Evolutionary conservation across 1,284 basidiomycete genomes (phyloP).

Genomic region (Boletus mariae): DNA sequence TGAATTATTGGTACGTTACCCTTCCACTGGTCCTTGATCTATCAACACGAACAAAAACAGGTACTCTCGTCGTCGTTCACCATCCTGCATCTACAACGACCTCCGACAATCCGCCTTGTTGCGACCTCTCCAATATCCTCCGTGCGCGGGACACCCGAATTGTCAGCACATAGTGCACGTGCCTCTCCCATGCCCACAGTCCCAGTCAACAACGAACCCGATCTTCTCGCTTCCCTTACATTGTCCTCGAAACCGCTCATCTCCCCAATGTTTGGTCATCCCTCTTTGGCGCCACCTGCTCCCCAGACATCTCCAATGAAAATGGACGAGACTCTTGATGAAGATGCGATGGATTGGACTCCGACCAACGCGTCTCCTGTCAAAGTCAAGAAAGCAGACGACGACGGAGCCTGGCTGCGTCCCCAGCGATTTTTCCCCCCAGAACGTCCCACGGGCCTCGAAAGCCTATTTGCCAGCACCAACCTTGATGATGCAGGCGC

Average conservation of each 20-base stretch:
- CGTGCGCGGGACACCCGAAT: conserved; percentile 36
- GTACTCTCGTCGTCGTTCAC: conserved; percentile 46
- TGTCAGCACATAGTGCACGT: conserved; percentile 18
- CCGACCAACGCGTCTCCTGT: conserved; percentile 43
- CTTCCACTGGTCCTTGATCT: conserved; percentile 1
- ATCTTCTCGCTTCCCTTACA: conserved; percentile 58
- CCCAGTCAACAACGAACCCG: conserved; percentile 44
- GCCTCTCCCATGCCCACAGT: conserved; percentile 26
- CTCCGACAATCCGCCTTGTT: conserved; percentile 64
- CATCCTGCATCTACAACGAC: conserved; percentile 56
- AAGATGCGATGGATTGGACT: conserved; percentile 68
- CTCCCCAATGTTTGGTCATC: conserved; percentile 61
- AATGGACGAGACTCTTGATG: conserved; percentile 35
- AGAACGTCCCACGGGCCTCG: conserved; percentile 73
- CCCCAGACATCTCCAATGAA: conserved; percentile 17
- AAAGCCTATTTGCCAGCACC: conserved; percentile 66
- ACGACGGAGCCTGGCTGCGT: conserved; percentile 50
- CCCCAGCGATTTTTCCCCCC: conserved; percentile 74
- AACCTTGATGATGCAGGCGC: conserved; percentile 47
- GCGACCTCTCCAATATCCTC: conserved; percentile 45
- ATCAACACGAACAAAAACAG: conserved; percentile 35
- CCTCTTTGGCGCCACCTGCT: conserved; percentile 43
- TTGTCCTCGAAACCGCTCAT: conserved; percentile 61
- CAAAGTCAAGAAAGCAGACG: conserved; percentile 18
- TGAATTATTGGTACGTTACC: conserved; percentile 50